These are phyloP conservation scores for Sanghuangporus baumii DNA, from an alignment of 1,284 basidiomycete species.

Conservation along the genomic window DNA sequence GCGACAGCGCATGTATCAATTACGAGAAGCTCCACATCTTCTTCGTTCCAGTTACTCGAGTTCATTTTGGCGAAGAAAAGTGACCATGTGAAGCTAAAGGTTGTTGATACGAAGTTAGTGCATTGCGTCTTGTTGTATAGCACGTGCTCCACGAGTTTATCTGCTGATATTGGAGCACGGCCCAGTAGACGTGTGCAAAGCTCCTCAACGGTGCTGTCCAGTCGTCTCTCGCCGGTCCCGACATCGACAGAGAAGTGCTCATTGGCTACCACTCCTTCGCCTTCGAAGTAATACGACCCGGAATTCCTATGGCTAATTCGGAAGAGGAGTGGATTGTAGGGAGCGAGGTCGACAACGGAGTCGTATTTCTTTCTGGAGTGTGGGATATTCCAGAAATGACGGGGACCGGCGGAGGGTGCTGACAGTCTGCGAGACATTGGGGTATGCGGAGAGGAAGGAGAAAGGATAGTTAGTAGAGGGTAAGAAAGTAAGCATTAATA, in stretches of 20 bases:
- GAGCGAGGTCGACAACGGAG: neutral
- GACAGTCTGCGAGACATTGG: neutral
- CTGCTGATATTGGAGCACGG: neutral
- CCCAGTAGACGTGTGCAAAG: neutral
- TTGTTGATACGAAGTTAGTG: too few relatives aligned
- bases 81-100: neutral
- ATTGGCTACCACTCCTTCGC: neutral
- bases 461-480: neutral
- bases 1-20: neutral
- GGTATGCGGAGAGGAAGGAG: neutral
- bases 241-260: neutral
- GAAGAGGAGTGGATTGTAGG: neutral
- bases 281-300: neutral
- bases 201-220: neutral
- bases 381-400: neutral
- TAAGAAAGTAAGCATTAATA: neutral
- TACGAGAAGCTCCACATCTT: neutral
- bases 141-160: neutral
- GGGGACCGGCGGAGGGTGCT: neutral
- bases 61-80: neutral
- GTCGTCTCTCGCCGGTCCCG: neutral
- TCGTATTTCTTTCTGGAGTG: neutral
- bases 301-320: neutral
- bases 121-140: too few relatives aligned
- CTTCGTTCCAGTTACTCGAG: neutral